A percentile compares a stretch with the other conserved stretches of the same genome.
phyloP scores from a whole-genome alignment of 2,329 filamentous ascomycete genomes.

The Westerdykella ornata region DNA sequence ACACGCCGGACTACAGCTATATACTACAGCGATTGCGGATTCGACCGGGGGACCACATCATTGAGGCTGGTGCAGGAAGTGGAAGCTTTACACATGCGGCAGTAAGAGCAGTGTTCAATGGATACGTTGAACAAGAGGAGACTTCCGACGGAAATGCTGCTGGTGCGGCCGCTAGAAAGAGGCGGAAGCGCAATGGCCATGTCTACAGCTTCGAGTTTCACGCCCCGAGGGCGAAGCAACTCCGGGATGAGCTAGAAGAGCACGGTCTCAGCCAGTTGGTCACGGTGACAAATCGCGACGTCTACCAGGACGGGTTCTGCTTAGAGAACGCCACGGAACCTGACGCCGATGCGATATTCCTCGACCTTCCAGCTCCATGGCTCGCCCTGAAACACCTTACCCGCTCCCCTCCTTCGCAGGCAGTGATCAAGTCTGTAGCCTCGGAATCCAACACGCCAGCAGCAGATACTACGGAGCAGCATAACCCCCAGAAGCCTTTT shows the following conservation, averaged over 20 bases:
- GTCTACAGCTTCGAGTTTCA: constrained; percentile 83
- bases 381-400: constrained; percentile 70
- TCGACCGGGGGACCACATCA: constrained; percentile 63
- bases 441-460: constrained; percentile 16
- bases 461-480: constrained; percentile 28
- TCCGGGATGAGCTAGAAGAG: constrained; percentile 61
- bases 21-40: constrained; percentile 70
- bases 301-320: constrained; percentile 68
- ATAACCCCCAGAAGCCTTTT: constrained; percentile 16
- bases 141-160: constrained; percentile 5
- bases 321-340: constrained; percentile 36
- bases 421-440: constrained; percentile 19
- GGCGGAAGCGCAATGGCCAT: constrained; percentile 48
- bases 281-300: constrained; percentile 68
- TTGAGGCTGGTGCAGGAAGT: constrained; percentile 76
- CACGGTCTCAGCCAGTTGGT: constrained; percentile 63
- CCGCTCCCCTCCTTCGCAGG: constrained; percentile 39
- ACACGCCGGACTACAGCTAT: constrained; percentile 82
- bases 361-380: constrained; percentile 78
- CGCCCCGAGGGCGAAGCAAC: constrained; percentile 61
- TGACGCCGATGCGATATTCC: constrained; percentile 62
- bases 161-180: constrained; percentile 11
- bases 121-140: constrained; percentile 46
- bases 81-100: constrained; percentile 80
- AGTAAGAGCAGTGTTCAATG: constrained; percentile 67